These are phyloP conservation scores for Salix caprea DNA, from an alignment of 345 rosid species.

Conservation along the genomic window DNA sequence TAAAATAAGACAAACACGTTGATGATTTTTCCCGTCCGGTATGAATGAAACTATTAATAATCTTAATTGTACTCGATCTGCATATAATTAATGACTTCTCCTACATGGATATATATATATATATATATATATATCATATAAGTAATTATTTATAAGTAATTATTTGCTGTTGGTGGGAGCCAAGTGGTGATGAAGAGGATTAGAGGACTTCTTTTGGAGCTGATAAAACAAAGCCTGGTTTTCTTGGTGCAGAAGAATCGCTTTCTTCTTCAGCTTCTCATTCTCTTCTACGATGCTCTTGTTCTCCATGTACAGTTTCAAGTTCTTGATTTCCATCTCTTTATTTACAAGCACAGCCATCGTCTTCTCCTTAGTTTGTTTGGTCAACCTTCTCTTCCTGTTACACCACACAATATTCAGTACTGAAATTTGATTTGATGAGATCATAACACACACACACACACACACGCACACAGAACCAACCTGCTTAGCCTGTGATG, in stretches of 20 bases:
- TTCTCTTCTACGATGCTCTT: constrained; percentile 60
- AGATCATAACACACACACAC: not conserved
- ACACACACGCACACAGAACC: not conserved
- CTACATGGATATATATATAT: not conserved
- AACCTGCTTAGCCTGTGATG: constrained; percentile 32
- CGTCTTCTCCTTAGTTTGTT: constrained; percentile 24
- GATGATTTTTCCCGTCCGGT: not conserved
- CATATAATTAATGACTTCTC: not conserved
- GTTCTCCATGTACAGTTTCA: constrained; percentile 65
- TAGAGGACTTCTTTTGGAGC: constrained; percentile 40
- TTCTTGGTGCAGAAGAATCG: constrained; percentile 65
- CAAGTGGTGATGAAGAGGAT: not conserved
- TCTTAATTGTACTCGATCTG: not conserved
- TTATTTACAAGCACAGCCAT: constrained; percentile 7
- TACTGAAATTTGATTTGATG: constrained; percentile 5
- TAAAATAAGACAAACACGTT: not conserved
- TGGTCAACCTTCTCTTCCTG: constrained; percentile 33
- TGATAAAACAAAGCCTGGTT: constrained; percentile 51
- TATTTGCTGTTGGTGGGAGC: not conserved
- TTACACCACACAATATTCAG: not conserved
- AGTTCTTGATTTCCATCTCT: constrained; percentile 49
- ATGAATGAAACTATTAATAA: not conserved
- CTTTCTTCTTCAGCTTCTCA: constrained; percentile 60
- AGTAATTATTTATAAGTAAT: not conserved
- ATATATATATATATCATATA: not conserved